These are phyloP conservation scores for Phytopythium chamaehyphon DNA, from an alignment of 352 stramenopile genomes.

Conservation along the genomic window DNA sequence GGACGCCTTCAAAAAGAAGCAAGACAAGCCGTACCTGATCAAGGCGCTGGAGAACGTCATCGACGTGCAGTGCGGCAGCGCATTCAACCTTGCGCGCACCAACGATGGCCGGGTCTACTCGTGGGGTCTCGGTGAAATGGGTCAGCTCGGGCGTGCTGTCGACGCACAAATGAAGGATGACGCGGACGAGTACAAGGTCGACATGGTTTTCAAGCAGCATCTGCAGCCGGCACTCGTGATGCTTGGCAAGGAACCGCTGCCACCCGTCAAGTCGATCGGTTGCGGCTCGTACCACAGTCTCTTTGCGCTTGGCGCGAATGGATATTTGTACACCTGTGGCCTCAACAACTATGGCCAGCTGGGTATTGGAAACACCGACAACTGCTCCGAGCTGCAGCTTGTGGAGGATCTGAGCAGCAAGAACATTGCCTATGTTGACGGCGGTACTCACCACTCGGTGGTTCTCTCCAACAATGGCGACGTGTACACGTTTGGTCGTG, in stretches of 20 bases:
- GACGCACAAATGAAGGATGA: conserved; percentile 61
- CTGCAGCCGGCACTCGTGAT: conserved; percentile 70
- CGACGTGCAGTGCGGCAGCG: conserved; percentile 78
- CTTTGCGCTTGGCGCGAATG: conserved; percentile 52
- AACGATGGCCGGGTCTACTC: conserved; percentile 88
- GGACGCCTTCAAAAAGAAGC: conserved; percentile 80
- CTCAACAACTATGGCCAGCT: conserved; percentile 98
- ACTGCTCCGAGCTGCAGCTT: conserved; percentile 61
- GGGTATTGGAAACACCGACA: conserved; percentile 87
- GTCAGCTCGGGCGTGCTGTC: conserved; percentile 74
- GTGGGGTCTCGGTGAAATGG: conserved; percentile 90
- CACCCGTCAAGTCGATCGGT: conserved; percentile 74
- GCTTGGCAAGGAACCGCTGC: conserved; percentile 43
- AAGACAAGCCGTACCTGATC: conserved; percentile 57
- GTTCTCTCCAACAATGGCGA: conserved; percentile 85
- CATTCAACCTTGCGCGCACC: conserved; percentile 84
- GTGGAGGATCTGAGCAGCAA: conserved; percentile 65
- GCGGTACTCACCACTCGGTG: conserved; percentile 91
- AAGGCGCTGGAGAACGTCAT: conserved; percentile 56
- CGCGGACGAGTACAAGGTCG: conserved; percentile 64
- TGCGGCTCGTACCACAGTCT: conserved; percentile 89
- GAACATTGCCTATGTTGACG: conserved; percentile 78
- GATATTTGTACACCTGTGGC: conserved; percentile 89
- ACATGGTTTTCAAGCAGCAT: conserved; percentile 78
- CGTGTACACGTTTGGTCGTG: conserved; percentile 91